Evolutionary conservation across 495 filamentous ascomycete genomes (phyloP), one percentile per base, ranked within the genome.

Genomic region (Trichoderma parareesei): DNA sequence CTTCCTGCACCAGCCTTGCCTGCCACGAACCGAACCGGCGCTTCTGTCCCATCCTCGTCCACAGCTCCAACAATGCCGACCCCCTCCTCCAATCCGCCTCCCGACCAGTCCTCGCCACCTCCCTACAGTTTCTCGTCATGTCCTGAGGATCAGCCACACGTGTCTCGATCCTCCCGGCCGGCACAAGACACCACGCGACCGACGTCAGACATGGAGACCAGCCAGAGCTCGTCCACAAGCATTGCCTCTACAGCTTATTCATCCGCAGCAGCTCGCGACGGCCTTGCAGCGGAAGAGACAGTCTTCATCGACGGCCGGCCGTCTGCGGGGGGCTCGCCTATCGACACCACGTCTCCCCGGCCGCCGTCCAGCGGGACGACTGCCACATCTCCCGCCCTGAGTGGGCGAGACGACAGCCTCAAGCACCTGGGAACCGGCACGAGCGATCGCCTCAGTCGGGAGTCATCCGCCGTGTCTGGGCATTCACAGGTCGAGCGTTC

Each of bases 11-110:
- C 55, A 48, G 14, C 20, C 64, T 60, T 38, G 37, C 35, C 42
- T 41, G 8, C 27, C 20, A 61, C 57, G 33, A 13, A 33, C 46
- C 16, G 46, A 60, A 27, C 38, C 33, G 13, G 57, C 14, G 8
- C 57, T 60, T n/a, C 3, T 10, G 27, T 27, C 27, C 27, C 27
- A 27, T 27, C 38, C 13, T 53, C 62, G 2, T 10, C 10, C 62
- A 49, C 37, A 27, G 11, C 14, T 13, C 13, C 57, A 62, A 77
- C 44, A 67, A 85, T 85, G 82, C 82, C 82, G 67, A 82, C 80
- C 44, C 80, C 81, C 18, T 81, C 80, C 9, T 78, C 72, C 66
- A 75, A 75, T 70, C 65, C 69, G 62, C 73, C 74, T 61, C 72
- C 75, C 38, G 73, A 74, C 43, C 73, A 75, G 35, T 70, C 72